phyloP scores from a whole-genome alignment of 768 basidiomycete species.

The Tephrocybe sp. region DNA sequence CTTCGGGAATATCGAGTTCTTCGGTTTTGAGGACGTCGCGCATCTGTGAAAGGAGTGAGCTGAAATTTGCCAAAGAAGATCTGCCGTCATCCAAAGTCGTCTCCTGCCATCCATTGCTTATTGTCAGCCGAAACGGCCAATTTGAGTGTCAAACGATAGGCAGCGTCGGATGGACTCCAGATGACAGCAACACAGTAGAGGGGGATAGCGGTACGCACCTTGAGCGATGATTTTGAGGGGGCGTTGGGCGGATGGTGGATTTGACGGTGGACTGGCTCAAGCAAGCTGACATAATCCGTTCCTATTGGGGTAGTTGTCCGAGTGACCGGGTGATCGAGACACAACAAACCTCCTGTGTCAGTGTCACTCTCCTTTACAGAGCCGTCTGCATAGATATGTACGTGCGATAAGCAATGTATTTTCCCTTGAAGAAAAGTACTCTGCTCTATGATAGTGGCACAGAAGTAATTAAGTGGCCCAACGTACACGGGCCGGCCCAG shows the following conservation, averaged over 20 bases:
- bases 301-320: constrained; percentile 12
- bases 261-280: constrained; percentile 16
- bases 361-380: too few relatives aligned
- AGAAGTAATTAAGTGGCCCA: too few relatives aligned
- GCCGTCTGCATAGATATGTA: too few relatives aligned
- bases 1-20: constrained; percentile 86
- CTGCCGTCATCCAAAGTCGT: constrained; percentile 33
- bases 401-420: too few relatives aligned
- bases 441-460: too few relatives aligned
- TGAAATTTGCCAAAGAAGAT: constrained; percentile 31
- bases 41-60: constrained; percentile 58
- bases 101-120: constrained; percentile 18
- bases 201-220: constrained; percentile 33
- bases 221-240: constrained; percentile 37
- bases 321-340: too few relatives aligned
- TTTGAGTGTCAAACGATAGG: constrained; percentile 22
- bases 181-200: constrained; percentile 15
- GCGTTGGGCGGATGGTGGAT: constrained; percentile 27
- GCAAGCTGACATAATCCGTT: constrained; percentile 35
- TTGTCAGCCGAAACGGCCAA: constrained; percentile 15
- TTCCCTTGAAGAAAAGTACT: too few relatives aligned
- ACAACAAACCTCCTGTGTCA: too few relatives aligned
- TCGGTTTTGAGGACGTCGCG: constrained; percentile 91
- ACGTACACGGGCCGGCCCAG: not conserved
- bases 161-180: constrained; percentile 9